Percentiles rank a stretch among this genome's conserved stretches.
phyloP scores from a whole-genome alignment of 1,284 basidiomycete genomes.

The Heterobasidion parviporum region DNA sequence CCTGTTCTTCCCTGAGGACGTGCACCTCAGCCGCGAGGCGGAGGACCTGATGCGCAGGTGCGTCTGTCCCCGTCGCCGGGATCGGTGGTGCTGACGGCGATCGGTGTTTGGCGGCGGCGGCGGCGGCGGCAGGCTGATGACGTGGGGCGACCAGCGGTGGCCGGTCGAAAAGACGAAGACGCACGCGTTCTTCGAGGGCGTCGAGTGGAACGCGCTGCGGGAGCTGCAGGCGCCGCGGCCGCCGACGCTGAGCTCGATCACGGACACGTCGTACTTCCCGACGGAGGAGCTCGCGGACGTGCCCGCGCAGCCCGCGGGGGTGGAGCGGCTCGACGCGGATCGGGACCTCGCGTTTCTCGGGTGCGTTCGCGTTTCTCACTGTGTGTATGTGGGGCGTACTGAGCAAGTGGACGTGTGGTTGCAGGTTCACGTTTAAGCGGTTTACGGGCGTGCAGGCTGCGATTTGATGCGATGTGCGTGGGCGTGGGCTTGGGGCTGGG shows the following conservation, averaged over 20 bases:
- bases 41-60: constrained; percentile 86
- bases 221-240: constrained; percentile 95
- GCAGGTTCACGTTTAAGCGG: constrained; percentile 77
- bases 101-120: not conserved
- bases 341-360: constrained; percentile 92
- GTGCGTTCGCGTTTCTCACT: constrained; percentile 43
- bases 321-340: constrained; percentile 68
- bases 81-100: too few species aligned
- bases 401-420: constrained; percentile 1
- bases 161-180: constrained; percentile 85
- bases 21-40: constrained; percentile 88
- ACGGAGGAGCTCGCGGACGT: constrained; percentile 91
- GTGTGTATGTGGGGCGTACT: too few species aligned
- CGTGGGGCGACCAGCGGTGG: constrained; percentile 73
- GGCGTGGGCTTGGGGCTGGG: too few species aligned
- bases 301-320: constrained; percentile 62
- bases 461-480: too few species aligned
- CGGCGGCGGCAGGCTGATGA: constrained; percentile 58
- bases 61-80: constrained; percentile 12
- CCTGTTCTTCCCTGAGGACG: constrained; percentile 92
- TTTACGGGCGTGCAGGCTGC: constrained; percentile 31
- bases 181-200: constrained; percentile 95
- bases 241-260: constrained; percentile 85
- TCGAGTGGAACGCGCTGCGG: constrained; percentile 88
- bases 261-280: constrained; percentile 96